Evolutionary conservation across 2,329 filamentous ascomycete genomes (phyloP).

Genomic region (Biscogniauxia sp.): DNA sequence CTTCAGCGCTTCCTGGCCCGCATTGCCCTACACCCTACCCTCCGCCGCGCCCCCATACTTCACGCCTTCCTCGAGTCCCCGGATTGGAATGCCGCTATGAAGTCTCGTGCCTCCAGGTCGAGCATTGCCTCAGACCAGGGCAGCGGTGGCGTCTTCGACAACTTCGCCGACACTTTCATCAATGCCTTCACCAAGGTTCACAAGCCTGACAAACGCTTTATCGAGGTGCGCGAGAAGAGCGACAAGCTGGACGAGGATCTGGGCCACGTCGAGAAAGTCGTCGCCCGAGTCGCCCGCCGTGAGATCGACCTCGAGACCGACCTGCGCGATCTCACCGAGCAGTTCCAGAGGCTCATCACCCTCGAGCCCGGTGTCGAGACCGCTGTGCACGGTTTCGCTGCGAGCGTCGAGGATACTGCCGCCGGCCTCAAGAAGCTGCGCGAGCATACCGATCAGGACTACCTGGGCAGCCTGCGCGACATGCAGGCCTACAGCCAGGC

Average conservation of each 20-base stretch:
- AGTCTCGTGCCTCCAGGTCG: conserved; percentile 66
- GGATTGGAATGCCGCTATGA: conserved; percentile 98
- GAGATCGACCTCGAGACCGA: conserved; percentile 86
- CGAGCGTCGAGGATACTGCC: conserved; percentile 80
- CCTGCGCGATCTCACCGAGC: conserved; percentile 83
- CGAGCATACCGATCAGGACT: conserved; percentile 93
- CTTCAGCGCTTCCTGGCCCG: conserved; percentile 88
- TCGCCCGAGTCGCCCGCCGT: conserved; percentile 82
- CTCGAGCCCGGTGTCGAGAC: conserved; percentile 85
- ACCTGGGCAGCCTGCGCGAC: conserved; percentile 86
- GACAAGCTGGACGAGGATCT: conserved; percentile 95
- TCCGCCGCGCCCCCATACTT: conserved; percentile 78
- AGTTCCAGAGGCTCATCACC: conserved; percentile 89
- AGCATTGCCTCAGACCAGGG: conserved; percentile 49
- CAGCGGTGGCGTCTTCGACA: conserved; percentile 80
- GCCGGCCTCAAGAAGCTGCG: conserved; percentile 76
- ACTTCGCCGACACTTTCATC: conserved; percentile 92
- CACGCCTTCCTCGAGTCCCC: conserved; percentile 87
- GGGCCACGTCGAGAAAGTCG: conserved; percentile 90
- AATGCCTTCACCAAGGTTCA: conserved; percentile 97
- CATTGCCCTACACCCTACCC: conserved; percentile 80
- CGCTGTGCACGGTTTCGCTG: conserved; percentile 80
- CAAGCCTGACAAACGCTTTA: conserved; percentile 90
- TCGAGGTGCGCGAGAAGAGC: conserved; percentile 87
- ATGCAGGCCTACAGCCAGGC: conserved; percentile 94